Conservation (phyloP, 1,139 yeast species). For the Magnusiomyces fungicola region DNA sequence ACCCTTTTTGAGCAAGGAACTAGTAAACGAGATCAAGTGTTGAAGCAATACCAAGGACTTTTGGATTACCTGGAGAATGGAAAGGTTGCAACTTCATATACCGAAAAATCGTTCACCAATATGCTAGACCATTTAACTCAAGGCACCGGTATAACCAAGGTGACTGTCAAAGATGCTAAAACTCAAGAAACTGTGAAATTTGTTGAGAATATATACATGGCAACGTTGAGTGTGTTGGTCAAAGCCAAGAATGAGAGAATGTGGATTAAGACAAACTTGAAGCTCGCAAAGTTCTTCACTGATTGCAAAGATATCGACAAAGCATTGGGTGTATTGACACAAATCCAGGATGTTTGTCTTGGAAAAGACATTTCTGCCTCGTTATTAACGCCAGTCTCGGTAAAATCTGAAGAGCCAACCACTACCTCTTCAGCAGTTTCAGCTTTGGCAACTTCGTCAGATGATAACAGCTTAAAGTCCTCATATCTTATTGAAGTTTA, state of each 20-base stretch:
- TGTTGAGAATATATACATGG: conserved; percentile 27
- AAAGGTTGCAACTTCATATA: conserved; percentile 40
- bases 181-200: conserved; percentile 21
- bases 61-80: conserved; percentile 28
- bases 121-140: conserved; percentile 43
- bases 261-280: conserved; percentile 49
- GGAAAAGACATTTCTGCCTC: conserved; percentile 1
- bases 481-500: conserved; percentile 49
- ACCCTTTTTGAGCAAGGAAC: conserved; percentile 37
- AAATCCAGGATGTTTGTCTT: conserved; percentile 38
- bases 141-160: neutral
- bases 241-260: conserved; percentile 42
- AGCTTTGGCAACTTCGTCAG: conserved; percentile 12
- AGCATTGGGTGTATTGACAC: conserved; percentile 38
- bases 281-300: conserved; percentile 43
- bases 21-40: conserved; percentile 30
- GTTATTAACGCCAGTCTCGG: neutral
- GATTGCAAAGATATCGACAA: conserved; percentile 35
- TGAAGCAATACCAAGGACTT: conserved; percentile 30
- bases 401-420: neutral
- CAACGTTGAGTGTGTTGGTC: conserved; percentile 27
- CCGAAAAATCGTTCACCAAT: conserved; percentile 55
- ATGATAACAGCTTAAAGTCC: conserved; percentile 25
- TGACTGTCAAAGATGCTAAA: neutral
- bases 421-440: neutral